These are phyloP conservation scores for Centrapalus pauciflorus DNA, from an alignment of 129 eudicot species.

Conservation along the genomic window DNA sequence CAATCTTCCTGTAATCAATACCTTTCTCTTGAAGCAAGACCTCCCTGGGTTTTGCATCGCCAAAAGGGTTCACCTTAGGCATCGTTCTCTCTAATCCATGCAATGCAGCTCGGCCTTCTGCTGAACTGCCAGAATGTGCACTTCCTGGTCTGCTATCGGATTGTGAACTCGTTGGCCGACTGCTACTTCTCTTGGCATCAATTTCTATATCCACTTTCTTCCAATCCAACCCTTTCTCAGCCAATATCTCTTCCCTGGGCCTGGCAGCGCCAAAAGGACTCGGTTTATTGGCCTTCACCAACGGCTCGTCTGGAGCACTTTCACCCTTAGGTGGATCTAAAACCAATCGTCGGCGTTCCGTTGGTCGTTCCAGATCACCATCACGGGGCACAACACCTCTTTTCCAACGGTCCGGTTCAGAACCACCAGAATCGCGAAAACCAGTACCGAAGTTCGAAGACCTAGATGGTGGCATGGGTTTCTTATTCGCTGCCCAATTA, in stretches of 20 bases:
- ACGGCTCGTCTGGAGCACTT: constrained; percentile 16
- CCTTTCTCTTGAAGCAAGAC: constrained; percentile 90
- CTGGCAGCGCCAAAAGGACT: constrained; percentile 93
- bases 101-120: constrained; percentile 36
- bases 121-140: constrained; percentile 53
- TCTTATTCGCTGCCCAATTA: constrained; percentile 58
- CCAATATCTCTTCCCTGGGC: constrained; percentile 91
- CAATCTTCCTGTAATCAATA: constrained; percentile 93
- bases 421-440: constrained; percentile 49
- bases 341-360: constrained; percentile 39
- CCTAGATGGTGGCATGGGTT: constrained; percentile 33
- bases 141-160: constrained; percentile 74
- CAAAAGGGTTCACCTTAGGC: constrained; percentile 93
- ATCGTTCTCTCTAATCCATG: constrained; percentile 46
- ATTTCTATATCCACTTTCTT: constrained; percentile 66
- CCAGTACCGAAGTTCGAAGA: constrained; percentile 50
- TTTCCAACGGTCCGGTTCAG: constrained; percentile 67
- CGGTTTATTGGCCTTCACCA: constrained; percentile 46
- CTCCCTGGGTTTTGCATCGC: constrained; percentile 98
- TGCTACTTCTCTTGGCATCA: constrained; percentile 60
- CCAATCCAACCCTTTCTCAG: constrained; percentile 95
- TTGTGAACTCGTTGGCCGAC: constrained; percentile 81
- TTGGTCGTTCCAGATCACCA: constrained; percentile 17
- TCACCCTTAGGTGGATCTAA: constrained; percentile 45
- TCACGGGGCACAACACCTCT: too few relatives aligned